Percentiles rank a stretch among this genome's conserved stretches.
These are phyloP conservation scores for Gnomoniopsis smithogilvyi DNA, from an alignment of 2,329 filamentous ascomycete genomes.

Conservation along the genomic window DNA sequence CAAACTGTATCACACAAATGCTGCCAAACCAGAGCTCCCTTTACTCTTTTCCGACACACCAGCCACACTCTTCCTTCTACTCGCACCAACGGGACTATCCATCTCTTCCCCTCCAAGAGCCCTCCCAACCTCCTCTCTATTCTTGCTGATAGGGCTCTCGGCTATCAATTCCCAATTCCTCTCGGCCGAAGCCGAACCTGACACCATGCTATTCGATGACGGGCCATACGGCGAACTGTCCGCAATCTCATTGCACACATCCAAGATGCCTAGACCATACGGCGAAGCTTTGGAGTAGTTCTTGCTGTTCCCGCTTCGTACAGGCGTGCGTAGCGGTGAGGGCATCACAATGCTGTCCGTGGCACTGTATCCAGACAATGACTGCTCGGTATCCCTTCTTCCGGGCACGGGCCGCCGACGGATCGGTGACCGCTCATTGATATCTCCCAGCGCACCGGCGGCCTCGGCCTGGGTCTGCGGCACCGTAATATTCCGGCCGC, in stretches of 20 bases:
- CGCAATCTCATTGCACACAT: slow-evolving; percentile 30
- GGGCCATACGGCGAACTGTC: slow-evolving; percentile 30
- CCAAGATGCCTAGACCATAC: slow-evolving; percentile 25
- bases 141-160: background rate
- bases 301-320: background rate
- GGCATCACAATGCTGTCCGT: background rate
- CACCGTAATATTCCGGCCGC: background rate
- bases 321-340: background rate
- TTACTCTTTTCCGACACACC: background rate
- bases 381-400: background rate
- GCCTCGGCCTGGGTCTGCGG: background rate
- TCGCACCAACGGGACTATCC: background rate
- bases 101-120: background rate
- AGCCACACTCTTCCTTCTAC: background rate
- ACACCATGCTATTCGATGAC: too few species aligned
- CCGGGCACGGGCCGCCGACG: background rate
- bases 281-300: background rate
- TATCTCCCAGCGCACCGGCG: background rate
- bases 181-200: background rate
- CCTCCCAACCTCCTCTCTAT: background rate
- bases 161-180: slow-evolving; percentile 2
- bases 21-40: background rate
- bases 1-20: background rate
- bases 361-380: background rate
- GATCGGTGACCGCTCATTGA: background rate